Evolutionary conservation across 352 stramenopile genomes (phyloP).

Genomic region (Globisporangium cylindrosporum): DNA sequence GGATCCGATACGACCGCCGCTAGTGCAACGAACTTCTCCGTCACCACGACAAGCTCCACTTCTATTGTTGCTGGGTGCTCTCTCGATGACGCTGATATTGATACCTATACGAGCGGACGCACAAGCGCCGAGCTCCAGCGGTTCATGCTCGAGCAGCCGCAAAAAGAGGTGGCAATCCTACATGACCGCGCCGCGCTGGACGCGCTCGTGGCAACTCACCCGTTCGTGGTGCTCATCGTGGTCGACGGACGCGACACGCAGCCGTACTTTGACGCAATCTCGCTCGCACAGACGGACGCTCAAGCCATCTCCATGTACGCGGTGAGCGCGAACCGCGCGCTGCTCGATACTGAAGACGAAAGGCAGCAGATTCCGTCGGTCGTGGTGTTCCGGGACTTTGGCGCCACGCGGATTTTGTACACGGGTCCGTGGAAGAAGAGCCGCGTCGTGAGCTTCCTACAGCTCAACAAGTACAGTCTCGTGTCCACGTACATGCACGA

Average conservation of each 20-base stretch:
- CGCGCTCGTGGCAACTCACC: conserved; percentile 16
- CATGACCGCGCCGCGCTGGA: conserved; percentile 14
- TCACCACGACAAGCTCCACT: not conserved
- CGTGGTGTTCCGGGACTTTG: conserved; percentile 34
- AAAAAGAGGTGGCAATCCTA: conserved; percentile 22
- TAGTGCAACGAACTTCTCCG: not conserved
- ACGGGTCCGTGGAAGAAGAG: conserved; percentile 25
- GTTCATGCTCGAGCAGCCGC: conserved; percentile 29
- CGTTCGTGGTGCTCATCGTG: conserved; percentile 35
- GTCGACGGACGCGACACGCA: conserved; percentile 31
- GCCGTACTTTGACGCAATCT: conserved; percentile 29
- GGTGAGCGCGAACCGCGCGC: conserved; percentile 21
- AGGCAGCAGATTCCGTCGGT: conserved; percentile 18
- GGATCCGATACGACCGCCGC: not conserved
- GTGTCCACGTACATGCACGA: conserved; percentile 27
- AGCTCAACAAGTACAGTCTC: conserved; percentile 30
- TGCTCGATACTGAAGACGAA: conserved; percentile 21
- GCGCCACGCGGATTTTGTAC: conserved; percentile 19
- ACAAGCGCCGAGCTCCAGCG: conserved; percentile 40
- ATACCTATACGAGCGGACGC: conserved; percentile 30
- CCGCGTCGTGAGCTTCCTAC: conserved; percentile 25
- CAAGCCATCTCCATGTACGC: conserved; percentile 21
- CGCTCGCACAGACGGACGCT: conserved; percentile 30
- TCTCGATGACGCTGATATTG: conserved; percentile 12
- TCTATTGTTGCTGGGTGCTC: conserved; percentile 12